Evolutionary conservation across 2,329 filamentous ascomycete genomes (phyloP).

Genomic region (Ceratocystis papillata): DNA sequence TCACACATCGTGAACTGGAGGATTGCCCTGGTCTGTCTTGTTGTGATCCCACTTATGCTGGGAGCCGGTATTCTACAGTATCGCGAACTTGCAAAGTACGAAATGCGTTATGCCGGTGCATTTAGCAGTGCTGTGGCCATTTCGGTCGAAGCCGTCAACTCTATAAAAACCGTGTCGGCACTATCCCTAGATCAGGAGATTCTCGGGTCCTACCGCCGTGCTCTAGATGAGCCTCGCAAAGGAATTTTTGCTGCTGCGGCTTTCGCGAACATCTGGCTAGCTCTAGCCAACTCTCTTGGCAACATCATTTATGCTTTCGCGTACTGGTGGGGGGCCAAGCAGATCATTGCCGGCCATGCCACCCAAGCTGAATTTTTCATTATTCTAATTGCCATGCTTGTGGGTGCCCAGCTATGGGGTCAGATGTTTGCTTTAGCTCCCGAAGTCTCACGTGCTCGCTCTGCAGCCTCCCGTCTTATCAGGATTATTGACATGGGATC

Average conservation of each 20-base stretch:
- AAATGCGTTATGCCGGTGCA: constrained; percentile 52
- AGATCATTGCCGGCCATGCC: constrained; percentile 55
- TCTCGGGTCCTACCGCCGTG: constrained; percentile 42
- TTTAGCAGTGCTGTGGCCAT: constrained; percentile 54
- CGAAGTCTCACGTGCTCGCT: constrained; percentile 57
- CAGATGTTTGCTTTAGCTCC: constrained; percentile 66
- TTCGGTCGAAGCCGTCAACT: constrained; percentile 55
- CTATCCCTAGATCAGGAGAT: constrained; percentile 45
- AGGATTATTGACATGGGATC: constrained; percentile 39
- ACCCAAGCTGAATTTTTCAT: constrained; percentile 61
- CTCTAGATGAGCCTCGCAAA: constrained; percentile 41
- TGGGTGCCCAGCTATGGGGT: constrained; percentile 62
- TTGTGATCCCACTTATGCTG: constrained; percentile 57
- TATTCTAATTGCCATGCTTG: constrained; percentile 58
- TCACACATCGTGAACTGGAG: constrained; percentile 65
- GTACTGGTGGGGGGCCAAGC: constrained; percentile 69
- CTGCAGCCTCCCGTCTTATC: constrained; percentile 49
- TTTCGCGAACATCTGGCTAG: constrained; percentile 49
- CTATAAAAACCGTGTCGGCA: constrained; percentile 52
- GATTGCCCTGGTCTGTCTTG: constrained; percentile 61
- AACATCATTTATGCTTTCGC: constrained; percentile 64
- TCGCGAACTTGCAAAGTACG: constrained; percentile 49
- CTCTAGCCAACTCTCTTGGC: constrained; percentile 48
- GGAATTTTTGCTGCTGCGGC: constrained; percentile 42
- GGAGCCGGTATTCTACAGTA: constrained; percentile 60